Percentiles rank a stretch among this genome's conserved stretches.
phyloP scores from a whole-genome alignment of 805 yeast species.

The Candida loeiensis region DNA sequence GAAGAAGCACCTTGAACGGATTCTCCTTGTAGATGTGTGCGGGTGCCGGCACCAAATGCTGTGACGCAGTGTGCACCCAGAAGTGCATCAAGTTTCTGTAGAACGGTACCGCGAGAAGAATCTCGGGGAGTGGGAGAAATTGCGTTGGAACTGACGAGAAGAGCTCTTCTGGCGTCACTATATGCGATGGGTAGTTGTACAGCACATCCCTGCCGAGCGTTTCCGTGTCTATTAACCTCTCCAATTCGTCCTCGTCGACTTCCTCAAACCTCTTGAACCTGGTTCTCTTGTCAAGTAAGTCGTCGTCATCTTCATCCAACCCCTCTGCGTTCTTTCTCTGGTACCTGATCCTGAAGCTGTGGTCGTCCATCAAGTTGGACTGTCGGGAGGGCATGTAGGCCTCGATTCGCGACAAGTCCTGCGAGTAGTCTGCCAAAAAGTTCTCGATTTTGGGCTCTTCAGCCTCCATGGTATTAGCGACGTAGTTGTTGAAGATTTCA shows the following conservation, averaged over 20 bases:
- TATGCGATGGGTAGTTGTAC: neutral
- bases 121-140: conserved; percentile 50
- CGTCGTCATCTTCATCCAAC: conserved; percentile 11
- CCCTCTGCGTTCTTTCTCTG: neutral
- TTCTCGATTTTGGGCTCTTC: conserved; percentile 1
- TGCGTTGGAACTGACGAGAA: conserved; percentile 29
- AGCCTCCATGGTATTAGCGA: conserved; percentile 2
- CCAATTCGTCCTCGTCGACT: conserved; percentile 2
- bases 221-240: neutral
- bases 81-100: conserved; percentile 62
- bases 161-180: conserved; percentile 13
- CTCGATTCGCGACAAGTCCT: conserved; percentile 35
- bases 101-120: conserved; percentile 54
- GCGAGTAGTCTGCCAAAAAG: conserved; percentile 26
- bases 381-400: conserved; percentile 17
- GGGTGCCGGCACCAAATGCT: conserved; percentile 64
- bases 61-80: conserved; percentile 59
- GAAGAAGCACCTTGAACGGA: conserved; percentile 64
- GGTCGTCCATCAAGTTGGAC: conserved; percentile 13
- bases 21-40: conserved; percentile 50
- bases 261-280: conserved; percentile 1
- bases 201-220: neutral
- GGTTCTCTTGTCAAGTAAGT: conserved; percentile 3
- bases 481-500: conserved; percentile 24
- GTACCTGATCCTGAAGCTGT: neutral